phyloP scores from a whole-genome alignment of 31 red algal species.

The Asparagopsis taxiformis region DNA sequence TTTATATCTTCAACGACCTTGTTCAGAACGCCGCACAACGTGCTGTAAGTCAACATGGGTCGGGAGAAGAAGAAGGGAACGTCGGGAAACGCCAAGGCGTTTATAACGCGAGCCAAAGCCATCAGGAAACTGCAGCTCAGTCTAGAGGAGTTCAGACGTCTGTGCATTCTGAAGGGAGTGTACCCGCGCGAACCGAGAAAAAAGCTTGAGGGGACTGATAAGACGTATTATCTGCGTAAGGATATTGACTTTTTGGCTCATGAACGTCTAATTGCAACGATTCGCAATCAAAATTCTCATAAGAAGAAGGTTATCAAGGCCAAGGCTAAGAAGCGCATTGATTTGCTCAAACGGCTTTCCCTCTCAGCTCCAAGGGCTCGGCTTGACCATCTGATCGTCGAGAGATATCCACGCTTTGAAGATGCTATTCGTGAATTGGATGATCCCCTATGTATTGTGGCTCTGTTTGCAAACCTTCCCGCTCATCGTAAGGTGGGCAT shows the following conservation, averaged over 20 bases:
- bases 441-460: slow-evolving; percentile 84
- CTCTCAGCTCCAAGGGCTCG: slow-evolving; percentile 52
- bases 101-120: slow-evolving; percentile 87
- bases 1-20: slow-evolving; percentile 75
- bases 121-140: slow-evolving; percentile 90
- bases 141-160: slow-evolving; percentile 79
- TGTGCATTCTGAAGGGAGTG: slow-evolving; percentile 98
- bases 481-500: slow-evolving; percentile 56
- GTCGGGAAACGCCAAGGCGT: slow-evolving; percentile 81
- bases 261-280: slow-evolving; percentile 86
- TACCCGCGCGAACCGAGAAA: slow-evolving; percentile 93
- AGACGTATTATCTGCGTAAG: slow-evolving; percentile 96
- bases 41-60: slow-evolving; percentile 44
- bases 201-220: slow-evolving; percentile 80
- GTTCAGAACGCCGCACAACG: slow-evolving; percentile 23
- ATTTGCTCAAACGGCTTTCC: slow-evolving; percentile 48
- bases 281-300: slow-evolving; percentile 72
- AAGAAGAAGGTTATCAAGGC: slow-evolving; percentile 79
- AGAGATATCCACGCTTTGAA: slow-evolving; percentile 85
- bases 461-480: slow-evolving; percentile 80
- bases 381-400: slow-evolving; percentile 86
- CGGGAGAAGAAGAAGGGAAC: slow-evolving; percentile 86
- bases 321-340: slow-evolving; percentile 52
- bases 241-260: slow-evolving; percentile 94
- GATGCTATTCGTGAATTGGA: slow-evolving; percentile 92